These are phyloP conservation scores for Anethum foeniculum DNA, from an alignment of 140 eudicot species.

Conservation along the genomic window DNA sequence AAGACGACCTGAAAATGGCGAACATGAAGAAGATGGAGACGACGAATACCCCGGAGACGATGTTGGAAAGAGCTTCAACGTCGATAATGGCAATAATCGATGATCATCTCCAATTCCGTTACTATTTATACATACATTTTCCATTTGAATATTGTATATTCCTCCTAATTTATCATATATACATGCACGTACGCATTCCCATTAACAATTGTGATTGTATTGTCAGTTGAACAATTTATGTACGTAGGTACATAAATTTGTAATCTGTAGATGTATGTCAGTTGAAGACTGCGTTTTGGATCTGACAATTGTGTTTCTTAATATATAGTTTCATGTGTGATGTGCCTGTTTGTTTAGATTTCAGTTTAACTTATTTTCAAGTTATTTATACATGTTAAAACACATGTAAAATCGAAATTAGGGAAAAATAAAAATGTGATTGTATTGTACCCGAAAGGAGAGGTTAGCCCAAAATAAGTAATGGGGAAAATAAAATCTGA, in stretches of 20 bases:
- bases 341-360: background rate
- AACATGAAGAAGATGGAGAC: background rate
- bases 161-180: background rate
- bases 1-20: background rate
- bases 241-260: background rate
- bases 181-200: background rate
- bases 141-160: constrained; percentile 11
- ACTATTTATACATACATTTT: constrained; percentile 10
- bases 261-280: background rate
- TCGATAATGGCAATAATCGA: constrained; percentile 19
- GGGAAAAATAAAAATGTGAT: too few species aligned
- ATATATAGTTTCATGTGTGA: background rate
- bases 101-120: constrained; percentile 12
- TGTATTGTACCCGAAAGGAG: too few species aligned
- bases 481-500: too few species aligned
- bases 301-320: background rate
- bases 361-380: background rate
- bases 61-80: constrained; percentile 21
- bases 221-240: too few species aligned
- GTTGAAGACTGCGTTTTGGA: background rate
- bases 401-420: background rate
- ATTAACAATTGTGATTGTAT: too few species aligned
- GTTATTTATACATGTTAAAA: background rate
- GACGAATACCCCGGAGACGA: constrained; percentile 15
- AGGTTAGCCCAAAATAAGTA: too few species aligned